Conservation (phyloP, 768 basidiomycete species). For the Panaeolus papilionaceus region DNA sequence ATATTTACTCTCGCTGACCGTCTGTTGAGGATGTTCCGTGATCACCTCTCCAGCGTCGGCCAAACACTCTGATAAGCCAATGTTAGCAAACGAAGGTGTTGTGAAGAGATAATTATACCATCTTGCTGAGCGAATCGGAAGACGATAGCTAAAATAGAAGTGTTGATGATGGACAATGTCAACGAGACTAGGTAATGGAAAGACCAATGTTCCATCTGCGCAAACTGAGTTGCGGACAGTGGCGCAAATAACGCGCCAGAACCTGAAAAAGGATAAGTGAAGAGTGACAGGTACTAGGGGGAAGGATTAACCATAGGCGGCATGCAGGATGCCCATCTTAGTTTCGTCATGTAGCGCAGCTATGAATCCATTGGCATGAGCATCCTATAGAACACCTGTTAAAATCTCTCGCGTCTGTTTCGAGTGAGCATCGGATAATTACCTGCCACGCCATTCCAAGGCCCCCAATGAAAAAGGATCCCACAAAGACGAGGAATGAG, state of each 20-base stretch:
- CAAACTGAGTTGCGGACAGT: slow-evolving; percentile 81
- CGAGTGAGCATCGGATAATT: slow-evolving; percentile 16
- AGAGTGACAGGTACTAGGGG: not conserved
- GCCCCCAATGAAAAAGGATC: slow-evolving; percentile 48
- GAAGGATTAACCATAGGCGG: slow-evolving; percentile 55
- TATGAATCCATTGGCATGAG: slow-evolving; percentile 73
- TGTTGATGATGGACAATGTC: slow-evolving; percentile 65
- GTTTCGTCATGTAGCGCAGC: slow-evolving; percentile 58
- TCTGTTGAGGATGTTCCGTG: slow-evolving; percentile 37
- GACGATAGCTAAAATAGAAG: slow-evolving; percentile 53
- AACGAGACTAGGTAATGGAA: slow-evolving; percentile 78
- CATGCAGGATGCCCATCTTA: slow-evolving; percentile 75
- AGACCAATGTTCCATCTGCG: slow-evolving; percentile 68
- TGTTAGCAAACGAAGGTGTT: not conserved
- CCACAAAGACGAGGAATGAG: slow-evolving; percentile 65
- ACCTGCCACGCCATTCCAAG: slow-evolving; percentile 53
- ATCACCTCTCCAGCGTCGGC: slow-evolving; percentile 54
- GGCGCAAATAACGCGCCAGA: slow-evolving; percentile 73
- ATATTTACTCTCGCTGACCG: slow-evolving; percentile 40
- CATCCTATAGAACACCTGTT: slow-evolving; percentile 50
- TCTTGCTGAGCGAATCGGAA: slow-evolving; percentile 76
- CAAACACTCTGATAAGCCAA: slow-evolving; percentile 50
- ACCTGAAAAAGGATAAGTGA: slow-evolving; percentile 43
- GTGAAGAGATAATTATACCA: slow-evolving; percentile 43
- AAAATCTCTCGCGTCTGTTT: not conserved